Evolutionary conservation across 2,329 filamentous ascomycete species (phyloP), one percentile per base, ranked within the genome.

Genomic region (Aspergillus sp.): DNA sequence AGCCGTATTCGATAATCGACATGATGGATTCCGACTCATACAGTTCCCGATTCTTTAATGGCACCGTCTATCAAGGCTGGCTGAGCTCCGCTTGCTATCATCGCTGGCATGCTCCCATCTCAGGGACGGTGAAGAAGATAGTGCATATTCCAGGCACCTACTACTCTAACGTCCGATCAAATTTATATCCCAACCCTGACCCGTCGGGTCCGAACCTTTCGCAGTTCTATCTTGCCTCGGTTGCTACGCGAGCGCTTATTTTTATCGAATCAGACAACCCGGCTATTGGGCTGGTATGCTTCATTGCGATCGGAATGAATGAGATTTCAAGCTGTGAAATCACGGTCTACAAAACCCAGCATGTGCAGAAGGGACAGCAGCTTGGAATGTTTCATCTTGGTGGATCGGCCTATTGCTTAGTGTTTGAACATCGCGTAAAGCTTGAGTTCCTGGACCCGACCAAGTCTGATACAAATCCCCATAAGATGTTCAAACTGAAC

Each of bases 291-390:
- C 20, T 56, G 6, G 47, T 56, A n/a, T 56, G 54, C 11, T 56
- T 56, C n/a, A 51, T 56, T 12, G 47, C 54, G 10, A 46, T 56
- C 18, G 32, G 54, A 7, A 56, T 56, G 47, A 51, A 42, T 14
- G 47, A 56, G 14, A 45, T 56, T 11, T 52, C 54, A 10, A 51
- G 47, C 14, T 56, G 54, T 10, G 54, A 56, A 16, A n/a, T 56
- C 16, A 49, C 18, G 4, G 53, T 55, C n/a, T 32, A 55, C 14
- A 22, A 26, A 11, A 26, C 18, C 18, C 29, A 52, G 20, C 14
- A 24, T 22, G 54, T 56, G n/a, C n/a, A 12, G 22, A 55, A 56
- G 47, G 47, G 47, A 31, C 26, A 56, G 3, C 24, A 50, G 47
- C 49, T 51, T 11, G 54, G 47, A 5, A 56, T 56, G 47, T 51